Percentiles rank a stretch among this genome's conserved stretches.
These are phyloP conservation scores for Alloascoidea hylecoeti DNA, from an alignment of 805 yeast species.

Conservation along the genomic window DNA sequence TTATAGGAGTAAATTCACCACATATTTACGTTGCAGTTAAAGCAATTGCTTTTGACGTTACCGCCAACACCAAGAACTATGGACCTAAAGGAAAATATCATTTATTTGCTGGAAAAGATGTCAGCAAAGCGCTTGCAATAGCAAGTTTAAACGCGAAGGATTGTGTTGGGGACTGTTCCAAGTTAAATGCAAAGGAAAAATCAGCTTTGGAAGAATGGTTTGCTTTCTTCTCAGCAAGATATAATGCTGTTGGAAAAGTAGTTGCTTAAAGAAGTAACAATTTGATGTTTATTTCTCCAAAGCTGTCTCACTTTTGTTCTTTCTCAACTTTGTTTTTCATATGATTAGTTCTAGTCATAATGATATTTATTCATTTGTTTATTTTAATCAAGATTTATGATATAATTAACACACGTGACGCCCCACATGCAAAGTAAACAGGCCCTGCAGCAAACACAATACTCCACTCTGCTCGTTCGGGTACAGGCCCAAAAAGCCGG, in stretches of 20 bases:
- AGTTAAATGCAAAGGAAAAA: slow-evolving; percentile 33
- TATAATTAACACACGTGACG: too few relatives aligned
- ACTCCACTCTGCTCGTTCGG: too few relatives aligned
- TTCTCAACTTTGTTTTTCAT: too few relatives aligned
- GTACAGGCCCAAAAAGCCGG: too few relatives aligned
- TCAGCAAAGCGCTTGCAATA: slow-evolving; percentile 62
- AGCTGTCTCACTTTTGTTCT: too few relatives aligned
- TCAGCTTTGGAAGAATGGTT: slow-evolving; percentile 45
- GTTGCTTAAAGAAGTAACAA: too few relatives aligned
- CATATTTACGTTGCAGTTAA: slow-evolving; percentile 60
- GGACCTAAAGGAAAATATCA: slow-evolving; percentile 70
- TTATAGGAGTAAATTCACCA: slow-evolving; percentile 19
- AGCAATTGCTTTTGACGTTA: slow-evolving; percentile 71
- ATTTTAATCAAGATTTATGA: too few relatives aligned
- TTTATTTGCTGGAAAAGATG: slow-evolving; percentile 63
- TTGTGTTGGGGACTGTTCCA: slow-evolving; percentile 18
- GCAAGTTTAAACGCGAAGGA: slow-evolving; percentile 45
- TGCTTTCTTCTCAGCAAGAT: slow-evolving; percentile 32
- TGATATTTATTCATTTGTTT: too few relatives aligned
- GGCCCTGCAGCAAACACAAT: too few relatives aligned
- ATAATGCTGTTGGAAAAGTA: slow-evolving; percentile 22
- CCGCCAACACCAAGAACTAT: slow-evolving; percentile 47
- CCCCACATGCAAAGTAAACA: too few relatives aligned
- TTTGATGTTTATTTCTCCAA: too few relatives aligned
- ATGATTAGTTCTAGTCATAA: too few relatives aligned